Evolutionary conservation across 2,329 filamentous ascomycete genomes (phyloP), one percentile per base, ranked within the genome.

Genomic region (Sclerotiophoma versabilis): DNA sequence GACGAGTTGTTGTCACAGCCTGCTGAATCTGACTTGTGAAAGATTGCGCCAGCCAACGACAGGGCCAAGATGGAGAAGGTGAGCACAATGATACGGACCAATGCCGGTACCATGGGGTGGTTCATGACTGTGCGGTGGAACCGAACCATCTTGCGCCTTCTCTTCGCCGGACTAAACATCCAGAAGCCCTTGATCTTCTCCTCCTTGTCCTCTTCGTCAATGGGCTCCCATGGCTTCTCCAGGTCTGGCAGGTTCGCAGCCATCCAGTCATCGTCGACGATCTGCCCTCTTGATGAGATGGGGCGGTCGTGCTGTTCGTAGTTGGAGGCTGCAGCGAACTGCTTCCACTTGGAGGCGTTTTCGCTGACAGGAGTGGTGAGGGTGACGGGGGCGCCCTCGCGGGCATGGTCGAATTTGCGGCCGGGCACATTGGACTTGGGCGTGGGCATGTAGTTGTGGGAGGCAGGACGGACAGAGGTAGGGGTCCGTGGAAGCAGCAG

Each of bases 31-130:
- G 69, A 70, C 47, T 63, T 32, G 63, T 86, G 78, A 72, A 87
- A 91, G 43, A 98, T 92, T 20, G 86, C 87, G 3, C 83, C 85
- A 2, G 92, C 88, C 8, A 99, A 81, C 12, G 86, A 91, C 20
- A 99, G 83, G 4, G 92, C 93, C 49, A 91, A 81, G 32, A 91
- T 84, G 2, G 92, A 96, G 58, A 96, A 96, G 54, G 87, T 81
- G 71, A 96, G 87, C 43, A 96, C 91, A 12, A 85, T 88, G 17
- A 96, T 78, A 46, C 95, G 90, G 72, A 96, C 91, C 12, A 90
- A 79, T 49, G 97, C 80, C 2, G 95, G 95, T 1, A 96, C 89
- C 60, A 97, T 87, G 11, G 92, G 89, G 68, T 93, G 92, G 54
- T 88, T 87, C 67, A 96, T 81, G 23, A 96, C 80, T 30, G 85